Base-by-base conservation (phyloP, 2,329 filamentous ascomycete species). In the Bipolaris zeicola region DNA sequence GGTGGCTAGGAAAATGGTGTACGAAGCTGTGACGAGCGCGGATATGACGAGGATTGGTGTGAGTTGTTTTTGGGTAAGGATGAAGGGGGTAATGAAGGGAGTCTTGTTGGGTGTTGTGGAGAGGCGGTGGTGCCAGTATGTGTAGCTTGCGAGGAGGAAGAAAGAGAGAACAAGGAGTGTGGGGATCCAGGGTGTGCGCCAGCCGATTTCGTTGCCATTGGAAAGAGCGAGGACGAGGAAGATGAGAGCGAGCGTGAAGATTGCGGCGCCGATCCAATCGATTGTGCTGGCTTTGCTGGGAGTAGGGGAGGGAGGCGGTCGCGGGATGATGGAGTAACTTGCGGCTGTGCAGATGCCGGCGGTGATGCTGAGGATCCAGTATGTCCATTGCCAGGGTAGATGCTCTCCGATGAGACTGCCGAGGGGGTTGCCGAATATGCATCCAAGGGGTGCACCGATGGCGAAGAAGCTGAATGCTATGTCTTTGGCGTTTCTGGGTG, bases 181-280 rank as follows among this genome's bases (percentile, higher is more conserved):
- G 0, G 84, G 81, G 5, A 90, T 80, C 83, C 86, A 90, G 0
- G 87, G 81, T 0, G 82, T 85, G 6, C 75, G 71, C 88, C 88
- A 91, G 5, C 88, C 88, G 1, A 87, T 84, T 0, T 88, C 84
- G 61, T 89, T 89, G 18, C 88, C 88, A 67, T 90, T 84, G 0
- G 88, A 89, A 26, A 91, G 77, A 0, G 87, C 85, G 57, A 90
- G 88, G 34, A 90, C 79, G 8, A 91, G 79, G 0, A 85, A 81
- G 7, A 90, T 74, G 3, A 89, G 79, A 0, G 85, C 86, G 1
- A 80, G 69, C 0, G 88, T 90, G 61, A 90, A 81, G 38, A 89
- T 77, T 0, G 81, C 78, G 0, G 85, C 87, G 3, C 88, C 88
- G 8, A 87, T 73, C 87, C 88, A 90, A 73, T 91, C 88, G 2